Base-by-base conservation (phyloP, 2,329 filamentous ascomycete genomes). In the Pestalotiopsis sp. region DNA sequence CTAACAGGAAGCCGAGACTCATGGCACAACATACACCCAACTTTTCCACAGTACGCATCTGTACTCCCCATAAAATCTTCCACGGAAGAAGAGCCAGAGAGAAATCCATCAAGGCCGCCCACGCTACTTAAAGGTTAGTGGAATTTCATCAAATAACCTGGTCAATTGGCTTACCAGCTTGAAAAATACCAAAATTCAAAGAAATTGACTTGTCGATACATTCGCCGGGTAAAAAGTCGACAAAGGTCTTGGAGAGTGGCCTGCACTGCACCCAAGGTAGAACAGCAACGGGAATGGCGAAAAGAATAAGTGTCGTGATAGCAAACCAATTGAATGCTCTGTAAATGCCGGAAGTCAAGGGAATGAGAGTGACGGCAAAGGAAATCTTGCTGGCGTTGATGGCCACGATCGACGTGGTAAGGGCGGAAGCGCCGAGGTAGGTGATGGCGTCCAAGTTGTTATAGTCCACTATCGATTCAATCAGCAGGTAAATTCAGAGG, bases 251-350 rank as follows among this genome's bases (percentile, higher is more conserved):
- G 23, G 31, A n/a, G 25, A 60, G 57, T 14, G 57, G 57, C 23
- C 31, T 60, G 57, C 57, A 60, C 20, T 60, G 57, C 20, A 60
- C 23, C 57, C 57, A 60, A 36, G 57, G 57, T 14, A 60, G 57
- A 11, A 60, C 31, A 27, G 57, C 23, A 23, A 60, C 57, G 23
- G 57, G 57, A 36, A 60, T 60, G 23, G 57, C 57, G 25, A 60
- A 60, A 14, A 60, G 20, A 14, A 36, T 60, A 14, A 60, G 31
- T 2, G 57, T 27, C 25, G 25, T 36, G 31, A 60, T 60, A 4
- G 57, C n/a, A 23, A 60, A 60, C 20, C 20, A 60, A 9, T 23
- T 36, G 17, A 60, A 27, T 9, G 17, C 31, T 12, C 57, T 60
- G 6, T 36, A 60, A n/a, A 27, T 13, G n/a, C 20, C 57, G 12